Evolutionary conservation across 192 early-diverging fungal genomes (phyloP).

Genomic region (Podila epigama): DNA sequence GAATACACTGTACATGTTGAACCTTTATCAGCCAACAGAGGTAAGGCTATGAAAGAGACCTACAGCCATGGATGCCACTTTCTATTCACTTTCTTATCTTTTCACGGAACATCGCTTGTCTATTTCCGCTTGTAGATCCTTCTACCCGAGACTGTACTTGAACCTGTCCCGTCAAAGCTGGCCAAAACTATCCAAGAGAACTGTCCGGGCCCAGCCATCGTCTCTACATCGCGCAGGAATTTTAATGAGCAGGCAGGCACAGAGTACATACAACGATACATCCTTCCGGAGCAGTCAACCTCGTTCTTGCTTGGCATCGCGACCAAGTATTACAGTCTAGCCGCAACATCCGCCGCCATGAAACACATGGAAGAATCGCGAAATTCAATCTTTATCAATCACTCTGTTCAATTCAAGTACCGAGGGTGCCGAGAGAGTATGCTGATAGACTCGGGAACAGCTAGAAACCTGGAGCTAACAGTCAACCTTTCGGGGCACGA

Average conservation of each 20-base stretch:
- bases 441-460: constrained; percentile 63
- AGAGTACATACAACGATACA: constrained; percentile 52
- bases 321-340: constrained; percentile 66
- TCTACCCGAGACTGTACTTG: constrained; percentile 55
- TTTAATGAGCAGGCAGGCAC: constrained; percentile 61
- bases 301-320: constrained; percentile 53
- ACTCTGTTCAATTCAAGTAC: constrained; percentile 66
- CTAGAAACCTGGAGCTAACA: constrained; percentile 69
- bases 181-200: constrained; percentile 53
- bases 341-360: constrained; percentile 60
- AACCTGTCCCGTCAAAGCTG: constrained; percentile 62
- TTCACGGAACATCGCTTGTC: neutral
- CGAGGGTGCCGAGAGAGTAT: constrained; percentile 59
- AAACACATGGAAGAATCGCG: constrained; percentile 60
- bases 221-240: constrained; percentile 59
- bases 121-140: constrained; percentile 50
- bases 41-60: constrained; percentile 27
- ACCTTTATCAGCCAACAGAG: constrained; percentile 63
- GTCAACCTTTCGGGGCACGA: constrained; percentile 55
- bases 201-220: constrained; percentile 51
- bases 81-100: neutral
- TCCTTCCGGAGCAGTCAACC: constrained; percentile 55
- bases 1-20: constrained; percentile 67
- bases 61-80: neutral
- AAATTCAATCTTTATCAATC: constrained; percentile 57